These are phyloP conservation scores for Ustilago esculenta DNA, from an alignment of 1,284 basidiomycete genomes.

Conservation along the genomic window DNA sequence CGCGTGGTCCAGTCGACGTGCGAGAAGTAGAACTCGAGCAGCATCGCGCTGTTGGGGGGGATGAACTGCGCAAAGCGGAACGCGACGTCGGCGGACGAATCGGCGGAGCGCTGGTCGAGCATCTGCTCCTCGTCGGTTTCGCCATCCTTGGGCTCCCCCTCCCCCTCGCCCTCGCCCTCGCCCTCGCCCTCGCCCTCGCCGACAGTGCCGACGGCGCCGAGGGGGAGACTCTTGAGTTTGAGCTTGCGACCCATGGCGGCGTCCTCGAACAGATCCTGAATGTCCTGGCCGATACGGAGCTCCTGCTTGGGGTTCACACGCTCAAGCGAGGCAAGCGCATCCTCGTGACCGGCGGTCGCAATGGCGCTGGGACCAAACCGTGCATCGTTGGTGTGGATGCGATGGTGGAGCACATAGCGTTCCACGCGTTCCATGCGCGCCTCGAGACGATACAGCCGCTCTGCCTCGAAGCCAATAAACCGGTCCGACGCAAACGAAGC, in stretches of 20 bases:
- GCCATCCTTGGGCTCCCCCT: constrained; percentile 16
- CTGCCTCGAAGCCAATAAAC: constrained; percentile 29
- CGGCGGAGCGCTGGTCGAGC: constrained; percentile 41
- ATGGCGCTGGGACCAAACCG: constrained; percentile 9
- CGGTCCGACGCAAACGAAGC: constrained; percentile 21
- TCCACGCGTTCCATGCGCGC: constrained; percentile 40
- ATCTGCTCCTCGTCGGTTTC: constrained; percentile 44
- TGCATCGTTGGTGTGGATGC: constrained; percentile 1
- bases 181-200: constrained; percentile 7
- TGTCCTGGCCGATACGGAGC: constrained; percentile 26
- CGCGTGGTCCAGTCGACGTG: constrained; percentile 60
- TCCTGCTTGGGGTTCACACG: constrained; percentile 15
- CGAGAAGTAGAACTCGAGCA: constrained; percentile 60
- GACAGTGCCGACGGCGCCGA: constrained; percentile 9
- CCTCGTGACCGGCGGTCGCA: constrained; percentile 6
- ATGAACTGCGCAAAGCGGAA: constrained; percentile 44
- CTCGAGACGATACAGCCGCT: constrained; percentile 33
- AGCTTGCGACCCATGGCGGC: constrained; percentile 44
- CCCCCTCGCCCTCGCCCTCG: constrained; percentile 7
- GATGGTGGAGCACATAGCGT: constrained; percentile 11
- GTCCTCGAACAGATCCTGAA: constrained; percentile 45
- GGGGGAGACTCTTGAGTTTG: constrained; percentile 38
- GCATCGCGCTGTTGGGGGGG: constrained; percentile 19
- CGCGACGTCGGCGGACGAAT: constrained; percentile 43
- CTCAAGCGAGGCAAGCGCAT: constrained; percentile 6